Evolutionary conservation across 768 basidiomycete species (phyloP).

Genomic region (Mycena belliarum): DNA sequence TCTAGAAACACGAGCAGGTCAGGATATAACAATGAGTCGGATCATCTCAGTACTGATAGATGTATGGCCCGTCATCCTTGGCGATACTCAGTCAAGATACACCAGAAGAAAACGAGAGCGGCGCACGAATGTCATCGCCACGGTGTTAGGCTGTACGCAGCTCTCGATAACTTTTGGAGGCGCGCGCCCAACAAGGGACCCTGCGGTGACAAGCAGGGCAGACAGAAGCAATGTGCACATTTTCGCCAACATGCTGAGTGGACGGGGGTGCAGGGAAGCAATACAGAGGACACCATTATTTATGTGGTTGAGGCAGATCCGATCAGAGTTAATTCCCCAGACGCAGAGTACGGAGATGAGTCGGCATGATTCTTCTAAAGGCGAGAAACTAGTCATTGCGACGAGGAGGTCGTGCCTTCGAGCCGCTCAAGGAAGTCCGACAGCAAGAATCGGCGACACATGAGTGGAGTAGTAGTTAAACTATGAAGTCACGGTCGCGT

Average conservation of each 20-base stretch:
- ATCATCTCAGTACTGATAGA: constrained; percentile 11
- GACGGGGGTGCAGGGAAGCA: not conserved
- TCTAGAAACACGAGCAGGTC: not conserved
- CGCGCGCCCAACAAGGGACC: not conserved
- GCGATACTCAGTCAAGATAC: not conserved
- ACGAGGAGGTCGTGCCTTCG: no score
- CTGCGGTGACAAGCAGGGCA: not conserved
- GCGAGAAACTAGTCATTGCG: not conserved
- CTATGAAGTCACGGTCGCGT: no score
- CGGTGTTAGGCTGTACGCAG: constrained; percentile 5
- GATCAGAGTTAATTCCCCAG: not conserved
- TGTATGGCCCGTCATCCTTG: constrained; percentile 20
- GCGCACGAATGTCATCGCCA: constrained; percentile 23
- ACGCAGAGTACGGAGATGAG: not conserved
- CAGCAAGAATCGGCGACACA: not conserved
- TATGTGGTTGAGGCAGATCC: not conserved
- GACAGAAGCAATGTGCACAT: not conserved
- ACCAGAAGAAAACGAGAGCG: not conserved
- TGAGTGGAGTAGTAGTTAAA: no score
- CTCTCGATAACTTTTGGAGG: not conserved
- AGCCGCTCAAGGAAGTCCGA: no score
- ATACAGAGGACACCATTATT: not conserved
- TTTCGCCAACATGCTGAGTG: not conserved
- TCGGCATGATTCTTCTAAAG: not conserved
- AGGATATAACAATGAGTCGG: not conserved